phyloP scores from a whole-genome alignment of 2,329 filamentous ascomycete genomes.

The Fusarium devonianum region DNA sequence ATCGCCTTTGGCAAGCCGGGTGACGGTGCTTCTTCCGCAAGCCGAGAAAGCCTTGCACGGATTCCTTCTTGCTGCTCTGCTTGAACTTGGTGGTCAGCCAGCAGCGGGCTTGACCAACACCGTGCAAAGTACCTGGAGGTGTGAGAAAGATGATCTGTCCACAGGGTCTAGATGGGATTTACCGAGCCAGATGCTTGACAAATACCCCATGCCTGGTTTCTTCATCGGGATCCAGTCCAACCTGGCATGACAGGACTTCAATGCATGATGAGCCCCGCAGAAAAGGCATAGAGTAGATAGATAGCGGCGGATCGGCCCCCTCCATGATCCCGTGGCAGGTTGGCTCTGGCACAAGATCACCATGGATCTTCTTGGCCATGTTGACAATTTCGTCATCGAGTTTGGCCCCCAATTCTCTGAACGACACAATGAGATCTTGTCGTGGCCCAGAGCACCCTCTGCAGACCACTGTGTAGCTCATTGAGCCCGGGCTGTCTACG shows the following conservation, averaged over 20 bases:
- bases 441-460: constrained; percentile 17
- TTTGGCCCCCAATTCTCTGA: constrained; percentile 20
- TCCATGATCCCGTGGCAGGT: constrained; percentile 35
- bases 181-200: constrained; percentile 27
- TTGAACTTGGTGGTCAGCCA: constrained; percentile 13
- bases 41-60: constrained; percentile 28
- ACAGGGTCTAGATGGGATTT: not conserved
- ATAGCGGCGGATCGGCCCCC: constrained; percentile 37
- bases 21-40: constrained; percentile 10
- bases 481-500: constrained; percentile 40
- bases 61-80: constrained; percentile 25
- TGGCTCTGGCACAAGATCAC: constrained; percentile 37
- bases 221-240: constrained; percentile 29
- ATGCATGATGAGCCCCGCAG: constrained; percentile 37
- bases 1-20: constrained; percentile 16
- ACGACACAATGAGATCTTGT: constrained; percentile 21
- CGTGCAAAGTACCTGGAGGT: constrained; percentile 39
- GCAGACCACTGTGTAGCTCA: constrained; percentile 43
- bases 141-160: constrained; percentile 13
- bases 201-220: constrained; percentile 24
- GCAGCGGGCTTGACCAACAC: constrained; percentile 28
- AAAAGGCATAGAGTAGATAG: constrained; percentile 35
- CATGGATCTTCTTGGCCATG: constrained; percentile 38
- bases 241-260: constrained; percentile 31
- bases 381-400: constrained; percentile 29